These are phyloP conservation scores for Fusarium continuum DNA, from an alignment of 2,329 filamentous ascomycete species.

Conservation along the genomic window DNA sequence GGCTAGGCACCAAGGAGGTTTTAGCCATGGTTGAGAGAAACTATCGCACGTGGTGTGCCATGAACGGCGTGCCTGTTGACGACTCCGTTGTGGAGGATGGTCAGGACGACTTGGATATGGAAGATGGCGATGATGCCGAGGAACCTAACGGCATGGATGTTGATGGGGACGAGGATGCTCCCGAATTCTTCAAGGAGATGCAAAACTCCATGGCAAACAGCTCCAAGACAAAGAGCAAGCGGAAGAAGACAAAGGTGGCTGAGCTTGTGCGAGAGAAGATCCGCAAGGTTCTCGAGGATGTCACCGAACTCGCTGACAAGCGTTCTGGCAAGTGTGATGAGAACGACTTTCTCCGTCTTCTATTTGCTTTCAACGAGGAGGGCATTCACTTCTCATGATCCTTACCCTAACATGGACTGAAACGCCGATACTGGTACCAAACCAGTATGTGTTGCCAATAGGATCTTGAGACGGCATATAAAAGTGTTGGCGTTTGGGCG, in stretches of 20 bases:
- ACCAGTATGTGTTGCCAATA: background rate
- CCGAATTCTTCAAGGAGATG: constrained; percentile 82
- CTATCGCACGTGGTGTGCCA: constrained; percentile 88
- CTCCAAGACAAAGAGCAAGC: constrained; percentile 71
- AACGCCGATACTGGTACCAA: constrained; percentile 4
- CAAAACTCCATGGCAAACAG: constrained; percentile 51
- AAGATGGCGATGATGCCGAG: constrained; percentile 53
- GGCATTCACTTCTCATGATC: constrained; percentile 86
- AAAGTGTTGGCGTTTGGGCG: constrained; percentile 34
- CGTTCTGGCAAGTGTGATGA: constrained; percentile 89
- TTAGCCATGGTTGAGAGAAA: constrained; percentile 85
- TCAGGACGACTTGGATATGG: constrained; percentile 51
- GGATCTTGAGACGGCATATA: constrained; percentile 5
- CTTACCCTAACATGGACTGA: no score
- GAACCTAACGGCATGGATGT: constrained; percentile 62
- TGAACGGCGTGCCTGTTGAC: constrained; percentile 82
- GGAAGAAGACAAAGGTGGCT: constrained; percentile 81
- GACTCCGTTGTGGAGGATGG: constrained; percentile 65
- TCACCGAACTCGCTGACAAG: constrained; percentile 82
- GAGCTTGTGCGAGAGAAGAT: constrained; percentile 89
- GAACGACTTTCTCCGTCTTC: constrained; percentile 85
- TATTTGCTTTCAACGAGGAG: constrained; percentile 87
- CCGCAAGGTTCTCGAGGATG: constrained; percentile 81
- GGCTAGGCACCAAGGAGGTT: constrained; percentile 82
- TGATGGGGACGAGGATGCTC: constrained; percentile 75